Evolutionary conservation across 2,329 filamentous ascomycete genomes (phyloP).

Genomic region (Tolypocladium inflatum): DNA sequence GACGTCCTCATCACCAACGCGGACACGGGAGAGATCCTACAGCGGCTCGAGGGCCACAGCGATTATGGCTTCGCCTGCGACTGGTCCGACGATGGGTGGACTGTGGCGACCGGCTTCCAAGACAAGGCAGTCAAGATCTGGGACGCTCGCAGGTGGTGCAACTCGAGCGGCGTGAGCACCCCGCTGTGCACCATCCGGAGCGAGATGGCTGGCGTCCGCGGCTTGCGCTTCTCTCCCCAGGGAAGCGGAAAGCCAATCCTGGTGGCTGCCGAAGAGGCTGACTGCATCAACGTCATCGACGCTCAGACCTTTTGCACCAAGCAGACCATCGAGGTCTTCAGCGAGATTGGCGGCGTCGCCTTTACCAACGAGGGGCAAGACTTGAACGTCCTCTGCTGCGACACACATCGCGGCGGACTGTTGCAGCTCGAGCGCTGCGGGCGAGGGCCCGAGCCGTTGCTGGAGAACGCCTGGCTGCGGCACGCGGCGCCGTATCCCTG

Average conservation of each 20-base stretch:
- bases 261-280: conserved; percentile 66
- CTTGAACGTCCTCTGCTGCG: conserved; percentile 59
- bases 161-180: conserved; percentile 35
- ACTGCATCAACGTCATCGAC: conserved; percentile 63
- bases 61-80: conserved; percentile 71
- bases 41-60: conserved; percentile 52
- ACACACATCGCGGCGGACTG: conserved; percentile 56
- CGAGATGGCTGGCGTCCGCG: conserved; percentile 60
- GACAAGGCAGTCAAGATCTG: conserved; percentile 66
- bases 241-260: conserved; percentile 59
- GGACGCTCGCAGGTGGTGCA: conserved; percentile 63
- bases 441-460: conserved; percentile 15
- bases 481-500: neutral
- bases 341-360: conserved; percentile 60
- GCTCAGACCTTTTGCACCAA: conserved; percentile 53
- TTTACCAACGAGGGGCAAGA: conserved; percentile 59
- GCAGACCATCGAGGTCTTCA: conserved; percentile 66
- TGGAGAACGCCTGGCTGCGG: conserved; percentile 9
- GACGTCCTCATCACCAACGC: conserved; percentile 60
- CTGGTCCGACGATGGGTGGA: conserved; percentile 70
- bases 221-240: conserved; percentile 61
- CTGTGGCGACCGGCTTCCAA: conserved; percentile 68
- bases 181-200: conserved; percentile 48
- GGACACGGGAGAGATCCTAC: conserved; percentile 50
- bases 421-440: conserved; percentile 47